Base-by-base conservation (phyloP, 2,329 filamentous ascomycete species). In the Chaetomiaceae sp. region DNA sequence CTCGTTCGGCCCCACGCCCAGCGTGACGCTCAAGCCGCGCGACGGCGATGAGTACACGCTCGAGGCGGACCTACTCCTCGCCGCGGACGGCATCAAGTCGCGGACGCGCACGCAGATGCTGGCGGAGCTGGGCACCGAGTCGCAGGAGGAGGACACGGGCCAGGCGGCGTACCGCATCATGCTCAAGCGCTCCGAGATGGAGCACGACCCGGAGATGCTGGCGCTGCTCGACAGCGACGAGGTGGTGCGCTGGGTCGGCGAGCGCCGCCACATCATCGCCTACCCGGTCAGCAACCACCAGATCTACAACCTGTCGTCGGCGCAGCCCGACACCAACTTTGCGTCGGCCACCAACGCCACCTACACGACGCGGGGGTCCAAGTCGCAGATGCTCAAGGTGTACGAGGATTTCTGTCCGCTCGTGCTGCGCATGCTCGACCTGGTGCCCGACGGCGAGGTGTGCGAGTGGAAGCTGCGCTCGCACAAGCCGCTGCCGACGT, bases 161-260 rank as follows among this genome's bases (percentile, higher is more conserved):
- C 85, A 91, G 70, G 88, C 88, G 0, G 86, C 87, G 3, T 91
- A 91, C 72, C 81, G 88, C 12, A 88, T 91, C 69, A 87, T 91
- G 81, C 76, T 91, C 17, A 80, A 78, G 1, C 81, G 87, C 12
- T 77, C 81, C 27, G 76, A 85, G 54, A 87, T 91, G 80, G 58
- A 76, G 52, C 61, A 79, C 20, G 86, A 91, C 61, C 78, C 85
- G 0, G 85, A 88, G 59, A 74, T 90, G 44, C 72, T 85, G 49
- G 76, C 72, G n/a, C 76, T 91, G 9, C 75, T 91, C 20, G 81
- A 88, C 60, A 75, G 78, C 39, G 80, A 89, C 63, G 75, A 78
- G 45, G 87, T 87, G 3, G 84, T 83, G 36, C 80, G 88, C 46
- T 91, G 87, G 88, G 86, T 91, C 47, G 88, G 88, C 29, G 83